Evolutionary conservation across 2,329 filamentous ascomycete species (phyloP), one percentile per base, ranked within the genome.

Genomic region (Penicillium rolfsii): DNA sequence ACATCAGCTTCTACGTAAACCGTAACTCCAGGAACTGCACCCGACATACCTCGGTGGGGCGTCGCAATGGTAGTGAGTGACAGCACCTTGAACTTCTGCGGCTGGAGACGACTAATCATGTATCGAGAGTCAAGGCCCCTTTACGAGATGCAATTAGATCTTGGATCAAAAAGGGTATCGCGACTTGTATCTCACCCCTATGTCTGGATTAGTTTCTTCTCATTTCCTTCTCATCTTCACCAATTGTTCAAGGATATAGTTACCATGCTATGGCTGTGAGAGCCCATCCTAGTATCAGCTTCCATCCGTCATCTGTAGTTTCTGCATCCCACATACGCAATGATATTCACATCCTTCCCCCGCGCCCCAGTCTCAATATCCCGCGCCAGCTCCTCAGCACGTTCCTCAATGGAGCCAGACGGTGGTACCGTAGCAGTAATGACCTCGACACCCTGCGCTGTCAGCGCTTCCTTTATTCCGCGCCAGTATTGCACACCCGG

Each of bases 81-180:
- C 40, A 93, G 82, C 61, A 97, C 90, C 72, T 91, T 91, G 65
- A 97, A 91, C 54, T 88, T 85, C 3, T 78, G 77, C 9, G 85
- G 85, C 53, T 81, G 80, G 24, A 88, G 74, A 45, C 77, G 80
- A 61, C 83, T 87, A 66, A 89, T 86, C 84, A 89, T 87, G 67
- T 87, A 87, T 60, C 86, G 80, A 35, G 86, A 81, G 70, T 89
- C 86, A 54, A 89, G 81, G 8, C 86, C 86, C 57, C 86, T 87
- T 54, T 38, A 24, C 22, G 36, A 41, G 7, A 36, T 26, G 26
- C 5, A 12, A 54, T 64, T 64, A 67, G 59, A 57, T 35, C 7
- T 30, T 67, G 36, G 19, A n/a, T 54, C 22, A 4, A 61, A 67
- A 58, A 66, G 38, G 19, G 7, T 26, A 11, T 33, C 26, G 48